These are phyloP conservation scores for Petunia axillaris DNA, from an alignment of 257 asterid species.

Conservation along the genomic window DNA sequence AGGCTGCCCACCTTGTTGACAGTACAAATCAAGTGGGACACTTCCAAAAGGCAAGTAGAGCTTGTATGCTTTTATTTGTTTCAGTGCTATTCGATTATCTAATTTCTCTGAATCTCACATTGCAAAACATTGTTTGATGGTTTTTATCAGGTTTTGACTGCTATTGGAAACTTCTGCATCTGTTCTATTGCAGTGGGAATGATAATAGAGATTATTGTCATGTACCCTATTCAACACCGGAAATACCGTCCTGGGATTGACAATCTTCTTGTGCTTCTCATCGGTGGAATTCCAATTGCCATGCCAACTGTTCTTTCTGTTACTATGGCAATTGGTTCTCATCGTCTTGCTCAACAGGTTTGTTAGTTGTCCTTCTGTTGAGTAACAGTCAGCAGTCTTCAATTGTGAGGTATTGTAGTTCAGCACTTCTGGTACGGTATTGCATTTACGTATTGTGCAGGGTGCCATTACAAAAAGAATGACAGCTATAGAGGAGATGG, in stretches of 20 bases:
- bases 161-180: slow-evolving; percentile 97
- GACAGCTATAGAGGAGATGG: slow-evolving; percentile 99
- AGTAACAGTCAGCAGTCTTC: neutral
- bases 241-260: slow-evolving; percentile 94
- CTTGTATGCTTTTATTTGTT: slow-evolving; percentile 6
- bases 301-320: slow-evolving; percentile 99
- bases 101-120: neutral
- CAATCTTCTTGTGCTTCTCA: slow-evolving; percentile 95
- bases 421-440: no score
- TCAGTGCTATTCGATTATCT: neutral
- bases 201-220: slow-evolving; percentile 85
- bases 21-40: slow-evolving; percentile 94
- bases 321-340: slow-evolving; percentile 99
- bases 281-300: slow-evolving; percentile 98
- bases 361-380: slow-evolving; percentile 19
- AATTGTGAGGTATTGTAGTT: no score
- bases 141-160: slow-evolving; percentile 79
- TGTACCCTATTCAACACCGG: slow-evolving; percentile 95
- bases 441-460: slow-evolving; percentile 32
- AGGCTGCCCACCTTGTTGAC: slow-evolving; percentile 98
- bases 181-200: slow-evolving; percentile 97
- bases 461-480: slow-evolving; percentile 99
- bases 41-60: slow-evolving; percentile 78
- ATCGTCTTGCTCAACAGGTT: slow-evolving; percentile 96
- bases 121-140: slow-evolving; percentile 13